Base-by-base conservation (phyloP, 352 stramenopile species). In the Peronosclerospora sorghi region DNA sequence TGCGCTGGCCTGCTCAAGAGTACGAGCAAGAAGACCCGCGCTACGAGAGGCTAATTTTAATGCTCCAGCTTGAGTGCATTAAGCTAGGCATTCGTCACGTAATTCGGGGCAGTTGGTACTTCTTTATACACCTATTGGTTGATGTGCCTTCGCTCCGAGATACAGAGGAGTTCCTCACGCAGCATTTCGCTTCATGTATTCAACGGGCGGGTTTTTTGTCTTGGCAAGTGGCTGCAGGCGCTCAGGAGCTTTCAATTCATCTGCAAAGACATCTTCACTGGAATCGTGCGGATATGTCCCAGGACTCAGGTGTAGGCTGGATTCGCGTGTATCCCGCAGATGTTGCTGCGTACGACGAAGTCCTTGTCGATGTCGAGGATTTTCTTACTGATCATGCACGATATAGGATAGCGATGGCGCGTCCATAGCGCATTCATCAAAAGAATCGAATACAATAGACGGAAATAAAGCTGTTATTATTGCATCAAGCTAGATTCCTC, bases 241-340 rank as follows among this genome's bases (percentile, higher is more conserved):
- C 78, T 8, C 81, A 94, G 37, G 81, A 94, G 45, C 74, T 94
- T 35, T 80, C 78, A 12, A 94, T 94, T 45, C 91, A 84, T 51
- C 46, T 94, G 9, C 78, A 94, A 48, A 68, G 76, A 17, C 81
- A 94, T 64, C 57, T 94, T 24, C 76, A 91, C 48, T 94, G 81
- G 81, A 86, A 91, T 28, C 78, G 81, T 26, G 67, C 91, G 48
- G 91, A 94, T 38, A 91, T 94, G 81, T 83, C 68, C 7, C 78
- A 91, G 41, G 81, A 91, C 37, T 89, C 81, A 2, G 81, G 81
- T 7, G 65, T 68, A 26, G 78, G 74, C 1, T 94, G 81, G 81
- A 87, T 94, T 41, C 76, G 78, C 20, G 78, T 94, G 28, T 94
- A 94, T 41, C 81, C 81, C 30, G 56, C 65, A 30, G 78, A 86